These are phyloP conservation scores for Pestalotiopsis sp. DNA, from an alignment of 2,329 filamentous ascomycete genomes.

Conservation along the genomic window DNA sequence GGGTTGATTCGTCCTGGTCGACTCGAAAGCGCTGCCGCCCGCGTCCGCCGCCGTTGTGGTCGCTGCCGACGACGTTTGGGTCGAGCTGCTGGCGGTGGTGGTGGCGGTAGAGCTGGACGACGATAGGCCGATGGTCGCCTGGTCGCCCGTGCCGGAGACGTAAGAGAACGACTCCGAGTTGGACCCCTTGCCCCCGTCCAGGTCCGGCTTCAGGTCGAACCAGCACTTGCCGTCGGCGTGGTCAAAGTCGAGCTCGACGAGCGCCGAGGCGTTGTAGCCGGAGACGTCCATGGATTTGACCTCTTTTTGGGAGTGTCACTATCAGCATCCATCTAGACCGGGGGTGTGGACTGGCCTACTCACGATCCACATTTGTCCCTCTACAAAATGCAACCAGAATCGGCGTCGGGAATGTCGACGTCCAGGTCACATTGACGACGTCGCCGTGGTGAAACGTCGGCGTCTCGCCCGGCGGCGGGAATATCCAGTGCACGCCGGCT, in stretches of 20 bases:
- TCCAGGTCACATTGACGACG: slow-evolving; percentile 12
- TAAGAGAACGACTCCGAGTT: slow-evolving; percentile 10
- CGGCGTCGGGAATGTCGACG: slow-evolving; percentile 9
- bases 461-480: background rate
- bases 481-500: slow-evolving; percentile 2
- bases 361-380: background rate
- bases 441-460: slow-evolving; percentile 13
- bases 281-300: background rate
- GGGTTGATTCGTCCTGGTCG: background rate
- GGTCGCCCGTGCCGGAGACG: background rate
- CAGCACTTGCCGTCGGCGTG: slow-evolving; percentile 14
- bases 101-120: background rate
- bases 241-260: slow-evolving; percentile 10
- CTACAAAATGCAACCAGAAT: slow-evolving; percentile 12
- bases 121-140: slow-evolving; percentile 10
- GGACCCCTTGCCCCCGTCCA: slow-evolving; percentile 3
- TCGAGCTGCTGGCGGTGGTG: background rate
- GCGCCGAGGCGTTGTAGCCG: slow-evolving; percentile 13
- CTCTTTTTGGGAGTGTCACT: background rate
- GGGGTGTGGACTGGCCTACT: no score
- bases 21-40: background rate
- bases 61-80: background rate
- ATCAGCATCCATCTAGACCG: background rate
- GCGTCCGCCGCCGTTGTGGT: background rate
- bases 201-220: slow-evolving; percentile 15